phyloP scores from a whole-genome alignment of 768 basidiomycete species.

The Mycena rebaudengoi region DNA sequence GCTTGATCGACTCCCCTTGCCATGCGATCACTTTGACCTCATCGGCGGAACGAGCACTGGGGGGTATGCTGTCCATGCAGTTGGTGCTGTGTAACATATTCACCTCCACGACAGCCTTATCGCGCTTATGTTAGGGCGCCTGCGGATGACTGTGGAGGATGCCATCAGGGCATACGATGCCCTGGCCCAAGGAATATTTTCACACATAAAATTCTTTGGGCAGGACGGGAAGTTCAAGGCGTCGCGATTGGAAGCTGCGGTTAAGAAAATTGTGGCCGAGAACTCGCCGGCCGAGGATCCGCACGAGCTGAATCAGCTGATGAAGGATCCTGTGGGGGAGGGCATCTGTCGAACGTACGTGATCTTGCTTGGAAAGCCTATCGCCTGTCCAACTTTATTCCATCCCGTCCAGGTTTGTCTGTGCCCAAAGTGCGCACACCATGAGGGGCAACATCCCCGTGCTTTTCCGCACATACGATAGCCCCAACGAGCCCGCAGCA shows the following conservation, averaged over 20 bases:
- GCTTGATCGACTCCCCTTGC: not conserved
- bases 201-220: not conserved
- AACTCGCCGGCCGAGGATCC: not conserved
- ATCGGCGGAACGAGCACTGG: not conserved
- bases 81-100: not conserved
- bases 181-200: not conserved
- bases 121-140: not conserved
- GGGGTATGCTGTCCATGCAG: not conserved
- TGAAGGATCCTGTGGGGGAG: not conserved
- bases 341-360: not conserved
- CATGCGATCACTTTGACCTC: not conserved
- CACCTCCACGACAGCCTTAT: not conserved
- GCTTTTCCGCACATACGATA: slow-evolving; percentile 24
- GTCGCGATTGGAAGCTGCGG: not conserved
- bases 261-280: not conserved
- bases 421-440: not conserved
- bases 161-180: not conserved
- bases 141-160: not conserved
- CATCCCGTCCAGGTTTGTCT: not conserved
- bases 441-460: not conserved
- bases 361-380: too few relatives aligned
- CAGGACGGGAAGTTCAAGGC: not conserved
- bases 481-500: not conserved
- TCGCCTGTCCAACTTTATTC: not conserved
- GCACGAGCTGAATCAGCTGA: not conserved